Conservation (phyloP, 805 yeast genomes). For the Hanseniaspora osmophila region DNA sequence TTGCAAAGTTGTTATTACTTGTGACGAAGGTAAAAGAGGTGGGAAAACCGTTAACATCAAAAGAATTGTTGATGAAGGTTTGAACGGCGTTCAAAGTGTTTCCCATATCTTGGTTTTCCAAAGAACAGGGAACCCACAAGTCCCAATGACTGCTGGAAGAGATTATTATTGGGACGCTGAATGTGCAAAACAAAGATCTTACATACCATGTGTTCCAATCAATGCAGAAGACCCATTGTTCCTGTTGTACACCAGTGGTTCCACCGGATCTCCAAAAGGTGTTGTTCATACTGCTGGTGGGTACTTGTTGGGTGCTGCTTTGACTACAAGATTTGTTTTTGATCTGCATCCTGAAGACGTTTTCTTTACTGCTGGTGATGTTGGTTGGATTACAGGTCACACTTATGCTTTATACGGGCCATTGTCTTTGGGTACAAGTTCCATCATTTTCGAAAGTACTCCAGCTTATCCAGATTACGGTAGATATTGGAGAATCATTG, state of each 20-base stretch:
- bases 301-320: conserved; percentile 79
- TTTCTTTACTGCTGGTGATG: conserved; percentile 93
- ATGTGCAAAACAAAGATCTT: conserved; percentile 63
- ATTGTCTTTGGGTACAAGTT: conserved; percentile 70
- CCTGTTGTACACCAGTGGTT: conserved; percentile 91
- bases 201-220: conserved; percentile 77
- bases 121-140: conserved; percentile 67
- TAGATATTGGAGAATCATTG: conserved; percentile 93
- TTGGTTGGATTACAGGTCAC: conserved; percentile 99
- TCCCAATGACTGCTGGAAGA: conserved; percentile 64
- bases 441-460: conserved; percentile 91
- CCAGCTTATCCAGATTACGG: conserved; percentile 94
- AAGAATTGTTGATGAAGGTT: conserved; percentile 89
- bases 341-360: conserved; percentile 83
- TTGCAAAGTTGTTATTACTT: conserved; percentile 76
- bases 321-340: conserved; percentile 85
- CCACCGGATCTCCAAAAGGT: conserved; percentile 98
- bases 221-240: conserved; percentile 90
- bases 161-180: conserved; percentile 96
- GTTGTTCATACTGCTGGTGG: conserved; percentile 93
- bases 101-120: conserved; percentile 74
- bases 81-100: conserved; percentile 57
- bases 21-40: conserved; percentile 93
- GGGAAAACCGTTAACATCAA: conserved; percentile 87
- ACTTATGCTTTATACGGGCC: conserved; percentile 95